Evolutionary conservation across 768 basidiomycete species (phyloP), one percentile per base, ranked within the genome.

Genomic region (Termitomyces bulborhizus): DNA sequence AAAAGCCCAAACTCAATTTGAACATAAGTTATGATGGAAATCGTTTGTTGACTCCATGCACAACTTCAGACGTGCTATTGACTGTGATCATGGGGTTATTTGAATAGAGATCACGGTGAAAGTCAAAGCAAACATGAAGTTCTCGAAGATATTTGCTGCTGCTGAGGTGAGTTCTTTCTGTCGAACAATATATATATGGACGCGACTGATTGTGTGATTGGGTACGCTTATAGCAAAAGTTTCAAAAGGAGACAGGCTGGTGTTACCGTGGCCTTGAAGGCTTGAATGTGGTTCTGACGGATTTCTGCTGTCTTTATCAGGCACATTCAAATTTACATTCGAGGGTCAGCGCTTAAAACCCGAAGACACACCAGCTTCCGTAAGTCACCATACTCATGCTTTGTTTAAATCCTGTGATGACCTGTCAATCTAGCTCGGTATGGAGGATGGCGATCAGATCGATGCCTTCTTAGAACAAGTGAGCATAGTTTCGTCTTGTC

Each of bases 1-100:
- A 88, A 26, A 88, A 88, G 66, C 86, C 86, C 15, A 88, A 88
- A 61, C 71, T 88, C 46, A 85, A 82, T 65, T 67, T 88, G n/a
- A 70, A 72, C 51, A 73, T 88, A 60, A 66, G 68, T 36, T 81
- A 76, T 56, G 83, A 86, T 54, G 81, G 79, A 15, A 69, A 71
- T 52, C 73, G 86, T 87, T 41, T n/a, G 64, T 60, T 27, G 34
- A 27, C 44, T 27, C 24, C 18, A 45, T 36, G 36, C 11, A 15
- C 31, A 42, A 36, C 6, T 39, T 46, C 32, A 16, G 47, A 36
- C 43, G 21, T 48, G 29, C 36, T 40, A 43, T 55, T 53, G 21
- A 49, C 24, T 45, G 8, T 7, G 24, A n/a, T 51, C 7, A 5
- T 40, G 34, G 24, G 50, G 41, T 36, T 11, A 49, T 32, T 53